Conservation (phyloP, 164 flowering plant species). For the Liriodendron chinense region DNA sequence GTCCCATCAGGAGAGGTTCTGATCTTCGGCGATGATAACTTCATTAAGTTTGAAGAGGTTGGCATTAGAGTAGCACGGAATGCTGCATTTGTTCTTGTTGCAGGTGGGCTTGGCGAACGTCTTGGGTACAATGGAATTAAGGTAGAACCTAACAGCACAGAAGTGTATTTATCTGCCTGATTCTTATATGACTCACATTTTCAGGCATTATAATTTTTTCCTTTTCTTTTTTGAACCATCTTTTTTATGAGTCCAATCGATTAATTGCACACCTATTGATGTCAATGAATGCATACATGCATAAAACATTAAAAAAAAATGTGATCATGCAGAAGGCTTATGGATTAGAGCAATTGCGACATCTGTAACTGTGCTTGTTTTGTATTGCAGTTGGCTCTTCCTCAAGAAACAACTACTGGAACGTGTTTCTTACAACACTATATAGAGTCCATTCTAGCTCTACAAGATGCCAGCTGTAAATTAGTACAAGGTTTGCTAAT, state of each 20-base stretch:
- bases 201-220: not conserved
- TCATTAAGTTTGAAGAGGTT: slow-evolving; percentile 67
- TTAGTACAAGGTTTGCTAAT: slow-evolving; percentile 43
- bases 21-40: slow-evolving; percentile 69
- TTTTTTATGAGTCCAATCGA: not conserved
- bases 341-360: not conserved
- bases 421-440: slow-evolving; percentile 84
- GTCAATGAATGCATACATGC: not conserved
- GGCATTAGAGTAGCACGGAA: slow-evolving; percentile 72
- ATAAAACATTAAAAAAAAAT: too few species aligned
- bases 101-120: slow-evolving; percentile 99
- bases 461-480: slow-evolving; percentile 72
- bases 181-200: not conserved
- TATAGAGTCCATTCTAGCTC: slow-evolving; percentile 78
- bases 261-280: too few species aligned
- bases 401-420: slow-evolving; percentile 71
- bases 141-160: slow-evolving; percentile 34
- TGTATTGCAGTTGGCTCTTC: slow-evolving; percentile 78
- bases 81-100: slow-evolving; percentile 98
- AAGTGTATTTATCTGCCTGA: not conserved
- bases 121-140: slow-evolving; percentile 97
- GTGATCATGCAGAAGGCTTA: not conserved
- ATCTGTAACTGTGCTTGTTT: not conserved
- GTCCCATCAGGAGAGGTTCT: slow-evolving; percentile 90
- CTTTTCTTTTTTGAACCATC: not conserved